Conservation (phyloP, 2,329 filamentous ascomycete genomes). For the Trichophyton schoenleinii region DNA sequence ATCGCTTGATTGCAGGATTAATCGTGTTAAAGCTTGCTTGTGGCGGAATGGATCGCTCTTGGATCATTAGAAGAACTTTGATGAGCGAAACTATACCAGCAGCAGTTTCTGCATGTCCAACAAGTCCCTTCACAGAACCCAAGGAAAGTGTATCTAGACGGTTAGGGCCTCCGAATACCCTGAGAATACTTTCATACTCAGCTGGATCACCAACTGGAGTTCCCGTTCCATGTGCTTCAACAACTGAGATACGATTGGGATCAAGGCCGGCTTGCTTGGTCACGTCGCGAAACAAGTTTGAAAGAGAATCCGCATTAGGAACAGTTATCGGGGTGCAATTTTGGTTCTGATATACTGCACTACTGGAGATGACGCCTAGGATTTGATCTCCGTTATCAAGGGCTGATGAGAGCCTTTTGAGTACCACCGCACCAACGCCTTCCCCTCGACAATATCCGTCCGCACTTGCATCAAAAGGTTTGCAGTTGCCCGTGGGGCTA, state of each 20-base stretch:
- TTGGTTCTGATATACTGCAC: slow-evolving; percentile 32
- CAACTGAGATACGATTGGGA: slow-evolving; percentile 9
- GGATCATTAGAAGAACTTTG: slow-evolving; percentile 23
- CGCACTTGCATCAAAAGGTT: slow-evolving; percentile 25
- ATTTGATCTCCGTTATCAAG: slow-evolving; percentile 31
- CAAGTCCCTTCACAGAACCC: slow-evolving; percentile 23
- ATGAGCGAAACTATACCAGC: slow-evolving; percentile 23
- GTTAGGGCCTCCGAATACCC: slow-evolving; percentile 14
- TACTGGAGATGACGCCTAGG: slow-evolving; percentile 29
- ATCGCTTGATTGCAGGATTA: slow-evolving; percentile 6
- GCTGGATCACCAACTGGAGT: slow-evolving; percentile 23
- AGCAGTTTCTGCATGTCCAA: slow-evolving; percentile 25
- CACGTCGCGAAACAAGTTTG: background rate
- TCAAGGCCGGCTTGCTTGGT: slow-evolving; percentile 1
- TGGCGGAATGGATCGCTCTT: slow-evolving; percentile 17
- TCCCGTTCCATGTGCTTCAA: slow-evolving; percentile 27
- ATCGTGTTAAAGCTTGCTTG: slow-evolving; percentile 20
- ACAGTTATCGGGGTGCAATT: slow-evolving; percentile 15
- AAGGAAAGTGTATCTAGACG: slow-evolving; percentile 14
- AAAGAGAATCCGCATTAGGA: slow-evolving; percentile 3
- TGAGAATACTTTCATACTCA: slow-evolving; percentile 19
- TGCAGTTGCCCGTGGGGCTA: slow-evolving; percentile 13
- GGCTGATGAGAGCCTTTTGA: slow-evolving; percentile 32
- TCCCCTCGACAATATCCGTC: slow-evolving; percentile 36
- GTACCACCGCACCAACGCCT: slow-evolving; percentile 26